These are phyloP conservation scores for Aureobasidium sp. DNA, from an alignment of 2,329 filamentous ascomycete species.

Conservation along the genomic window DNA sequence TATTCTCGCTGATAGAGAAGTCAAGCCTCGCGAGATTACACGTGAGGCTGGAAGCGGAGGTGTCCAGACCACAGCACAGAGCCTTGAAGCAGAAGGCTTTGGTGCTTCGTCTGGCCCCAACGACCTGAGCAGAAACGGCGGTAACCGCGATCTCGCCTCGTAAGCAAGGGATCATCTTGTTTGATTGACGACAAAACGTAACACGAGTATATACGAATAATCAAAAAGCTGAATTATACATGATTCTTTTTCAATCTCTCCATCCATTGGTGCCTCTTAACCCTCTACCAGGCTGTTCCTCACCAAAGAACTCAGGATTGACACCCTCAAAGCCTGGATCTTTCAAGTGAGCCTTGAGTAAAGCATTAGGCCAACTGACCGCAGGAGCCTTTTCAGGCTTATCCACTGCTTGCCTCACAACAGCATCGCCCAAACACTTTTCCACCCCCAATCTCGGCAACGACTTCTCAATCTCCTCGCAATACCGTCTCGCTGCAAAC, in stretches of 20 bases:
- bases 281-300: background rate
- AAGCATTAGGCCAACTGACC: slow-evolving; percentile 20
- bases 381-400: no score
- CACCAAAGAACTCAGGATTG: slow-evolving; percentile 22
- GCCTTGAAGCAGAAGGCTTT: slow-evolving; percentile 1
- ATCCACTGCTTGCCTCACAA: no score
- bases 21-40: slow-evolving; percentile 50
- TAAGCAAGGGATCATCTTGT: background rate
- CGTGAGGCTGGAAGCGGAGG: slow-evolving; percentile 29
- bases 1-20: slow-evolving; percentile 45
- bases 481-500: no score
- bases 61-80: background rate
- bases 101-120: background rate
- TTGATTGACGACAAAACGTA: background rate
- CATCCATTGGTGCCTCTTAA: background rate
- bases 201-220: background rate
- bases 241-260: background rate
- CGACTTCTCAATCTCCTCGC: no score
- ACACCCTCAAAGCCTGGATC: slow-evolving; percentile 20
- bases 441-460: no score
- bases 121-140: slow-evolving; percentile 1
- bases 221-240: background rate
- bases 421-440: no score
- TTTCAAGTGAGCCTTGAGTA: slow-evolving; percentile 16
- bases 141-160: slow-evolving; percentile 1